These are phyloP conservation scores for Fragaria ananassa DNA, from an alignment of 306 rosid genomes.

Conservation along the genomic window DNA sequence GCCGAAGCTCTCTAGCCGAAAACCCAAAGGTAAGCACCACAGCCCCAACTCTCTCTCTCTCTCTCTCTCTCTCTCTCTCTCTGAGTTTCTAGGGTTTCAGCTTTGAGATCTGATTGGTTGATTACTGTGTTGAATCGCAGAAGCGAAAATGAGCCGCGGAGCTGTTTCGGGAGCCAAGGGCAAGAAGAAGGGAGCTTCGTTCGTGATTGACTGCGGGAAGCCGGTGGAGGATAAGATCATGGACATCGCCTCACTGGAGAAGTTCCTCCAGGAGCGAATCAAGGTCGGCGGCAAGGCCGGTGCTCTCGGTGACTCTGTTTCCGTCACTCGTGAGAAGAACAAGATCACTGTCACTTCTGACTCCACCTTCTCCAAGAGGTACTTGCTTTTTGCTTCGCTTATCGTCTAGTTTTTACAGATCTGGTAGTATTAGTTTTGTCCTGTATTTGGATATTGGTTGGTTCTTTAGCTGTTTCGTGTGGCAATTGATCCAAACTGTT, in stretches of 20 bases:
- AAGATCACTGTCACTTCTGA: constrained; percentile 69
- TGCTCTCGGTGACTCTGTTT: constrained; percentile 60
- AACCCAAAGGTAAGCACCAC: background rate
- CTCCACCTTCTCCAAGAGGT: constrained; percentile 67
- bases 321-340: constrained; percentile 58
- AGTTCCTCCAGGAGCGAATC: constrained; percentile 91
- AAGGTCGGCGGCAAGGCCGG: constrained; percentile 95
- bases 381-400: background rate
- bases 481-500: background rate
- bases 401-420: background rate
- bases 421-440: background rate
- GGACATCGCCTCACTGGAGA: constrained; percentile 94
- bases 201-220: constrained; percentile 84
- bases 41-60: background rate
- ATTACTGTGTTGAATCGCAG: background rate
- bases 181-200: constrained; percentile 81
- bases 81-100: background rate
- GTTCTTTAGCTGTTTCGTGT: background rate
- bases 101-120: background rate
- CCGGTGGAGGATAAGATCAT: constrained; percentile 97
- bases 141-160: constrained; percentile 76
- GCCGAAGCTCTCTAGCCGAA: background rate
- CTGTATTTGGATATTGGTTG: too few species aligned
- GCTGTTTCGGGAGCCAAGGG: constrained; percentile 76
- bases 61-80: background rate